Percentiles rank a stretch among this genome's conserved stretches.
phyloP scores from a whole-genome alignment of 768 basidiomycete species.

The Lactarius hatsudake region DNA sequence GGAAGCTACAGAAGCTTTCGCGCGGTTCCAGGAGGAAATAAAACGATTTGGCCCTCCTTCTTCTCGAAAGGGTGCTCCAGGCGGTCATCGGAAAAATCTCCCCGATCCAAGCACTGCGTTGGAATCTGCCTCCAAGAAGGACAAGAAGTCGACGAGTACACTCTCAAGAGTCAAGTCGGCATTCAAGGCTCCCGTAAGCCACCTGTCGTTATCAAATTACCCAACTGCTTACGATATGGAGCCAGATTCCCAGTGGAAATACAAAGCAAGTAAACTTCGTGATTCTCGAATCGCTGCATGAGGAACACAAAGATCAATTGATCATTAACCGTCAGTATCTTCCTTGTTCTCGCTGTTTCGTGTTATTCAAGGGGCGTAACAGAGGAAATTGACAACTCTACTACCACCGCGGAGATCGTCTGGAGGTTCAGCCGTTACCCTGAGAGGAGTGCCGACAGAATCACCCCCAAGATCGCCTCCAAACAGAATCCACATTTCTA shows the following conservation, averaged over 20 bases:
- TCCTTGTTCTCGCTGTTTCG: neutral
- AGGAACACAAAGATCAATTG: neutral
- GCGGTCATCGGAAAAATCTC: neutral
- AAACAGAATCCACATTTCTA: too few relatives aligned
- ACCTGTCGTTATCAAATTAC: too few relatives aligned
- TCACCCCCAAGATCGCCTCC: too few relatives aligned
- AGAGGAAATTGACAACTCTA: neutral
- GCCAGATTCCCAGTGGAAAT: neutral
- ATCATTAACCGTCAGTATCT: neutral
- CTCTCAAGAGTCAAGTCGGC: too few relatives aligned
- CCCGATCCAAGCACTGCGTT: too few relatives aligned
- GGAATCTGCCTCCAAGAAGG: too few relatives aligned
- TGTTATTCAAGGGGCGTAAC: neutral
- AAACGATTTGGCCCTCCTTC: neutral
- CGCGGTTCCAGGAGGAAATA: neutral
- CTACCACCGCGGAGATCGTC: too few relatives aligned
- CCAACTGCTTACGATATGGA: too few relatives aligned
- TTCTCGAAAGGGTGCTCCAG: neutral
- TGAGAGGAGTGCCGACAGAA: too few relatives aligned
- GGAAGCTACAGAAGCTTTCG: neutral
- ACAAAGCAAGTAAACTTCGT: slow-evolving; percentile 1
- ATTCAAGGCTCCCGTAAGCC: too few relatives aligned
- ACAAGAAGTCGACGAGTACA: too few relatives aligned
- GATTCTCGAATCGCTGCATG: neutral
- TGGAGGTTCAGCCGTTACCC: too few relatives aligned